Percentiles rank a stretch among this genome's conserved stretches.
Evolutionary conservation across 495 filamentous ascomycete genomes (phyloP).

Genomic region (Penicillium turbatum): DNA sequence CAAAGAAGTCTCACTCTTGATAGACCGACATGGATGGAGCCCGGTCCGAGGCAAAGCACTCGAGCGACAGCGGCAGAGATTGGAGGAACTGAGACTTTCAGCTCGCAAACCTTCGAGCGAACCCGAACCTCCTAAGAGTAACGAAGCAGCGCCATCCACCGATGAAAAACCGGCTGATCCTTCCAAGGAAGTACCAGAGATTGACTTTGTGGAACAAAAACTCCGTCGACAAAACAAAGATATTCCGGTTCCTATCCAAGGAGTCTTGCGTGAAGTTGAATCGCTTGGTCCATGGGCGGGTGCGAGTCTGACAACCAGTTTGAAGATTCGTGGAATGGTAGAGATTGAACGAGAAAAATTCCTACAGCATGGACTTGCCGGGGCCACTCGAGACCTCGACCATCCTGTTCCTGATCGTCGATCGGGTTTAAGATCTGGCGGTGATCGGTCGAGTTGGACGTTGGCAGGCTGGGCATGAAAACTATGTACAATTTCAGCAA

Average conservation of each 20-base stretch:
- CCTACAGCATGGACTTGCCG: constrained; percentile 68
- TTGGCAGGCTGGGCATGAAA: constrained; percentile 69
- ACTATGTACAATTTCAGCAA: constrained; percentile 14
- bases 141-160: constrained; percentile 34
- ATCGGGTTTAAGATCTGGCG: constrained; percentile 51
- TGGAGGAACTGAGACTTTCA: constrained; percentile 43
- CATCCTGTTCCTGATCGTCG: constrained; percentile 47
- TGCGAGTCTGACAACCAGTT: constrained; percentile 70
- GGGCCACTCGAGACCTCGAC: constrained; percentile 63
- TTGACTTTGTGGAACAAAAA: constrained; percentile 62
- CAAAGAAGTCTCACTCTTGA: constrained; percentile 61
- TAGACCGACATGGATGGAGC: constrained; percentile 72
- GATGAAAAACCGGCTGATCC: constrained; percentile 34
- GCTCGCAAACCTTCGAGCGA: constrained; percentile 18
- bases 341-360: constrained; percentile 85
- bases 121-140: constrained; percentile 16
- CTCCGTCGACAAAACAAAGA: constrained; percentile 50
- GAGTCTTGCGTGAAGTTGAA: constrained; percentile 69
- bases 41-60: constrained; percentile 59
- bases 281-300: constrained; percentile 87
- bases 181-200: constrained; percentile 33
- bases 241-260: constrained; percentile 43
- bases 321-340: constrained; percentile 74
- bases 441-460: constrained; percentile 69
- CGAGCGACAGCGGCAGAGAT: constrained; percentile 50